These are phyloP conservation scores for Colletotrichum sp. DNA, from an alignment of 2,329 filamentous ascomycete genomes.

Conservation along the genomic window DNA sequence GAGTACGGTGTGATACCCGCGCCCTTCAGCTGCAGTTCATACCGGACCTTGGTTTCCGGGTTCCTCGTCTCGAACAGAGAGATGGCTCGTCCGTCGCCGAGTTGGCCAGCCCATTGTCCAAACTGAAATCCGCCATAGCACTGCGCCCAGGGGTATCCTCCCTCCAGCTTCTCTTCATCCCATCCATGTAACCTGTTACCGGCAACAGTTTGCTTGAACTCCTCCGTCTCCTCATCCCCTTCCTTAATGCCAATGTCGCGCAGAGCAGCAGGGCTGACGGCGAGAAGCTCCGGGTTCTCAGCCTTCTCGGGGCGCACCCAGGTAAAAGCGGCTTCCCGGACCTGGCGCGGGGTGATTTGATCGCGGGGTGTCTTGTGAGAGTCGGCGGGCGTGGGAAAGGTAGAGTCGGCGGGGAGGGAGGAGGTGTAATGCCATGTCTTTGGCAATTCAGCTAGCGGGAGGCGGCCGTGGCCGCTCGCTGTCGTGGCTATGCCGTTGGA, in stretches of 20 bases:
- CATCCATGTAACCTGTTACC: conserved; percentile 85
- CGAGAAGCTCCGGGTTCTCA: conserved; percentile 78
- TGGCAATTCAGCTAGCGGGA: conserved; percentile 59
- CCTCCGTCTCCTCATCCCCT: conserved; percentile 71
- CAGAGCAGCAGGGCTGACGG: conserved; percentile 79
- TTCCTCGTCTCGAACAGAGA: conserved; percentile 91
- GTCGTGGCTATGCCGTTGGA: conserved; percentile 29
- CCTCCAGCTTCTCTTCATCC: conserved; percentile 67
- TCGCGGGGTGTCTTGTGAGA: conserved; percentile 84
- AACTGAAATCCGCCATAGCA: conserved; percentile 88
- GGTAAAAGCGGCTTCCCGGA: conserved; percentile 85
- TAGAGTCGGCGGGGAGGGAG: conserved; percentile 75
- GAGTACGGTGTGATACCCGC: conserved; percentile 94
- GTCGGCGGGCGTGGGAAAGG: conserved; percentile 78
- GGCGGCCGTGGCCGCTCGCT: conserved; percentile 25
- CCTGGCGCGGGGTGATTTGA: conserved; percentile 78
- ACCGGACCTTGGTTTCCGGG: conserved; percentile 70
- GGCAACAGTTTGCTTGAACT: conserved; percentile 78
- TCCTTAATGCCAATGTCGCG: conserved; percentile 77
- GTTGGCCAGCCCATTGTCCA: conserved; percentile 93
- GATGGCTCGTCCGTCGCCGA: conserved; percentile 93
- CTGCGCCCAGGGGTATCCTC: conserved; percentile 96
- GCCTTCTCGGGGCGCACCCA: conserved; percentile 84
- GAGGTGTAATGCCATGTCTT: conserved; percentile 71
- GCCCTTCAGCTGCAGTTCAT: conserved; percentile 94